Base-by-base conservation (phyloP, 768 basidiomycete genomes). In the Postia placenta region DNA sequence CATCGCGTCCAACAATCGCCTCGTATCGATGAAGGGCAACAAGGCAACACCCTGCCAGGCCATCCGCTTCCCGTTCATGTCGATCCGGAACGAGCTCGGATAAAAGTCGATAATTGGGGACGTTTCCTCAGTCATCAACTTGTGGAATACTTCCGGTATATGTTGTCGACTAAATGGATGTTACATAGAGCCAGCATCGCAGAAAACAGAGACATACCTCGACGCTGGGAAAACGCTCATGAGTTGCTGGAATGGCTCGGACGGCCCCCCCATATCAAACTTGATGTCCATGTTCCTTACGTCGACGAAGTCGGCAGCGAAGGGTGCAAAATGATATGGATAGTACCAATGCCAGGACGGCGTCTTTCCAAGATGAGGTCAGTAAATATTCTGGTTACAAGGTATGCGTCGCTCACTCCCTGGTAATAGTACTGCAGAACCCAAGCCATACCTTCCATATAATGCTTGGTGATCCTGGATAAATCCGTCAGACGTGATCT, bases 31-130 rank as follows among this genome's bases (percentile, higher is more conserved):
- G 73, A 98, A 99, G 0, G 96, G 94, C 19, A 99, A 73, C 7
- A 99, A 72, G 0, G 96, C 94, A 48, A 99, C 92, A 47, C 96
- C 96, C 67, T 99, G 95, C 96, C 96, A 99, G 5, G 89, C 76
- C 94, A 98, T 97, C 69, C 88, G 90, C 72, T 98, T 98, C 50
- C 96, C 96, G 61, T 99, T 99, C 96, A 99, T 99, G 67, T 99
- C 96, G 60, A 98, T 85, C 58, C 94, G 82, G 65, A 99, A 99
- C 14, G 85, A 80, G 0, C 74, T 54, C 0, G 95, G 95, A 67
- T 98, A 98, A 71, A 97, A 98, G 61, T 98, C 94, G 51, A 92
- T 80, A 66, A 98, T 97, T 6, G 92, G 91, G 0, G 94, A 97
- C 26, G 85, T 79, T 42, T 84, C 78, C 2, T 88, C 80, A 3